A percentile compares a stretch with the other conserved stretches of the same genome.
Conservation (phyloP, 106 monocot genomes). For the Ottelia alismoides region DNA sequence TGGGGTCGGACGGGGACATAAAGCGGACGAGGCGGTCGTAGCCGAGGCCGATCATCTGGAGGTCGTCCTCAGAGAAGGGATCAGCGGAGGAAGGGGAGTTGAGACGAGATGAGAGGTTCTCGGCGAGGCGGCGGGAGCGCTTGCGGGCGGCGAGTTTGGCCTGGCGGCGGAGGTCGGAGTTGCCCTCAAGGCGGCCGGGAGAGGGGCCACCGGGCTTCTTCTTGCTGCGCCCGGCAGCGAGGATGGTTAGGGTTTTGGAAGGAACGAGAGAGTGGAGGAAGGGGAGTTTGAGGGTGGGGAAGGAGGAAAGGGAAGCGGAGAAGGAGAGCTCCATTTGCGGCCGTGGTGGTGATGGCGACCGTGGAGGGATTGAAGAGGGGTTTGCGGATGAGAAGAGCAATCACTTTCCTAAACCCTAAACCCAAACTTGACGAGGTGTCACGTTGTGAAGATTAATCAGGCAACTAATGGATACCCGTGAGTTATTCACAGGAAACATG, state of each 20-base stretch:
- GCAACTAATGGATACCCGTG: too few species aligned
- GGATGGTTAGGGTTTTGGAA: constrained; percentile 7
- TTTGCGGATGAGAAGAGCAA: too few species aligned
- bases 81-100: constrained; percentile 38
- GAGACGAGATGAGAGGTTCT: constrained; percentile 76
- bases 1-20: constrained; percentile 67
- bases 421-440: too few species aligned
- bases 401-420: too few species aligned
- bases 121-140: constrained; percentile 39
- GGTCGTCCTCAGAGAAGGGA: constrained; percentile 77
- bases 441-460: too few species aligned
- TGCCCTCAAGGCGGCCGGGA: constrained; percentile 76
- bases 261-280: too few species aligned
- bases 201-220: constrained; percentile 36
- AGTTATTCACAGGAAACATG: too few species aligned
- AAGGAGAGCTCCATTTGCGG: too few species aligned
- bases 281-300: too few species aligned
- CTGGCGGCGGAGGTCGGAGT: constrained; percentile 62
- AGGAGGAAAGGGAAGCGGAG: too few species aligned
- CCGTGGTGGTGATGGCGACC: too few species aligned
- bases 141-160: constrained; percentile 53
- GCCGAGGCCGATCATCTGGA: constrained; percentile 82
- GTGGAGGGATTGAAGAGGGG: too few species aligned
- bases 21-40: constrained; percentile 93
- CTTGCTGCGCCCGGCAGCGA: constrained; percentile 81